These are phyloP conservation scores for Ballota nigra DNA, from an alignment of 257 asterid species.

Conservation along the genomic window DNA sequence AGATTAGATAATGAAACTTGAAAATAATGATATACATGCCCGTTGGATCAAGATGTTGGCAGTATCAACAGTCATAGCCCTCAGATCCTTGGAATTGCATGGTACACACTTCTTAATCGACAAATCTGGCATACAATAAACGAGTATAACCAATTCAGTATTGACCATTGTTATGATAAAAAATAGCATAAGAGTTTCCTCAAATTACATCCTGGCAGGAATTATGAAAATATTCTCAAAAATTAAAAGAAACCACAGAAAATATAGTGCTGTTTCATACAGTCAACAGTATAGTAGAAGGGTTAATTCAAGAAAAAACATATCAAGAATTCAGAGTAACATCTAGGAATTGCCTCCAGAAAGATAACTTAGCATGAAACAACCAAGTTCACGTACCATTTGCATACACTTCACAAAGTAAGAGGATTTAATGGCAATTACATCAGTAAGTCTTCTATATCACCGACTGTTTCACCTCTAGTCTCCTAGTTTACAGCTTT, in stretches of 20 bases:
- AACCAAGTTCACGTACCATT: neutral
- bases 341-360: neutral
- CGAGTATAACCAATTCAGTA: neutral
- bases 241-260: slow-evolving; percentile 7
- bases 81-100: slow-evolving; percentile 57
- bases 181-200: neutral
- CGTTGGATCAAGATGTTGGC: slow-evolving; percentile 45
- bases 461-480: neutral
- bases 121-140: slow-evolving; percentile 52
- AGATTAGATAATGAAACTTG: neutral
- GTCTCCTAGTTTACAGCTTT: neutral
- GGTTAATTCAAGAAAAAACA: neutral
- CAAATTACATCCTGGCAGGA: neutral
- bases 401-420: neutral
- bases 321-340: neutral
- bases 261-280: neutral
- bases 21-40: slow-evolving; percentile 27
- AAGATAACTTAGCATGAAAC: neutral
- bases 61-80: slow-evolving; percentile 63
- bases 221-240: neutral
- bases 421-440: neutral
- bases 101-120: slow-evolving; percentile 81
- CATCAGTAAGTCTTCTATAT: neutral
- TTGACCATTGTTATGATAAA: neutral
- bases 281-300: neutral